phyloP scores from a whole-genome alignment of 1,284 basidiomycete species.

The Leccinum glutinopallens region DNA sequence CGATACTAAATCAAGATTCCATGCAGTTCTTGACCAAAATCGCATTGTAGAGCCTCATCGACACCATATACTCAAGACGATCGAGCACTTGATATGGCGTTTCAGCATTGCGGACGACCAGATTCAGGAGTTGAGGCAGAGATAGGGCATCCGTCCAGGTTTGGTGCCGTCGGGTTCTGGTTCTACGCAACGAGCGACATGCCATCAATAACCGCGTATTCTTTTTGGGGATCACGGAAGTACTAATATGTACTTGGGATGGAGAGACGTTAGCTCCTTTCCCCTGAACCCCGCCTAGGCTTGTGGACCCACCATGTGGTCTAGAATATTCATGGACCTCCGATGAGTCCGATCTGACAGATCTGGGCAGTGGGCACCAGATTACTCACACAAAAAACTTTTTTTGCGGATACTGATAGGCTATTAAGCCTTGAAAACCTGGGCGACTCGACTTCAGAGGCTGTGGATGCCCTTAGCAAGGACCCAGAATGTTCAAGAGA shows the following conservation, averaged over 20 bases:
- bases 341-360: no score
- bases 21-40: not conserved
- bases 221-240: not conserved
- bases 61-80: conserved; percentile 8
- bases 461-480: not conserved
- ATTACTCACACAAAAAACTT: not conserved
- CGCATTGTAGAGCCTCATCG: conserved; percentile 10
- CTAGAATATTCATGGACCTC: not conserved
- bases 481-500: no score
- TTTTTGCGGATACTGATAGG: not conserved
- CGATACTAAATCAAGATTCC: no score
- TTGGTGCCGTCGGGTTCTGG: not conserved
- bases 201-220: not conserved
- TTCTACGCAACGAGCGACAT: conserved; percentile 3
- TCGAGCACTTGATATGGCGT: conserved; percentile 20
- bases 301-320: not conserved
- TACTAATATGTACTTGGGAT: not conserved
- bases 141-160: not conserved
- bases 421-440: not conserved
- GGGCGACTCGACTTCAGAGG: not conserved
- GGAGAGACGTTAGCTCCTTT: not conserved
- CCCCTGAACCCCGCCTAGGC: not conserved
- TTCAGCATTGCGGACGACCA: conserved; percentile 15
- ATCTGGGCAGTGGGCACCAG: not conserved
- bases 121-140: conserved; percentile 10